Conservation (phyloP, 371 early-diverging fungal species). For the Apophysomyces sp. region DNA sequence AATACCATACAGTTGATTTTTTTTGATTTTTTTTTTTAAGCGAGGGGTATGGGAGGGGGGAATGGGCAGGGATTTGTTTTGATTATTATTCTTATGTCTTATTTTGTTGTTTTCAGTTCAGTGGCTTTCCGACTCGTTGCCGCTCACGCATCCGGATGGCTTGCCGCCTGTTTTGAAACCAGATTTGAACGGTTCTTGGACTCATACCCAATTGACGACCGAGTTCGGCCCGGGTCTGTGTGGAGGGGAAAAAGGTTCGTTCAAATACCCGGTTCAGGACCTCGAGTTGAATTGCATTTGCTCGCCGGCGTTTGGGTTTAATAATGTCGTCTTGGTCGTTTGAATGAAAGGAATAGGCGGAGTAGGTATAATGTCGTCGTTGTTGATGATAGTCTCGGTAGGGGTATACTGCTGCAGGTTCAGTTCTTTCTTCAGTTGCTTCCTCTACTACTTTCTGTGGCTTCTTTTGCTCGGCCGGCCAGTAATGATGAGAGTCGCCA, state of each 20-base stretch:
- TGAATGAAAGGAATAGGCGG: not conserved
- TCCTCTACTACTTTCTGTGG: too few species aligned
- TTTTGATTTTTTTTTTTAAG: not conserved
- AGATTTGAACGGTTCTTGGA: slow-evolving; percentile 80
- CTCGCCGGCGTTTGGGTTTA: slow-evolving; percentile 45
- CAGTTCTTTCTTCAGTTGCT: too few species aligned
- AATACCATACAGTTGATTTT: not conserved
- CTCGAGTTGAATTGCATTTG: slow-evolving; percentile 46
- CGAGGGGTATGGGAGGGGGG: not conserved
- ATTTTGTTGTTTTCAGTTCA: slow-evolving; percentile 2
- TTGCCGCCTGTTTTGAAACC: slow-evolving; percentile 94
- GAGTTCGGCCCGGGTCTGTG: slow-evolving; percentile 77
- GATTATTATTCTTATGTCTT: not conserved
- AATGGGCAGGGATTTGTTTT: not conserved
- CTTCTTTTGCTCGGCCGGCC: not conserved
- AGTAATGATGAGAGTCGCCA: not conserved
- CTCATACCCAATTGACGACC: slow-evolving; percentile 86
- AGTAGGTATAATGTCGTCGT: slow-evolving; percentile 11
- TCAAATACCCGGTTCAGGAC: slow-evolving; percentile 56
- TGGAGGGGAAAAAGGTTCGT: slow-evolving; percentile 57
- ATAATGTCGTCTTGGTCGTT: slow-evolving; percentile 3
- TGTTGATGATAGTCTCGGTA: not conserved
- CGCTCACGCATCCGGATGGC: slow-evolving; percentile 54
- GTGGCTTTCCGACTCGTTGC: slow-evolving; percentile 14
- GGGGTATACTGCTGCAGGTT: not conserved